Base-by-base conservation (phyloP, 805 yeast species). In the Pichia gijzeniarum region DNA sequence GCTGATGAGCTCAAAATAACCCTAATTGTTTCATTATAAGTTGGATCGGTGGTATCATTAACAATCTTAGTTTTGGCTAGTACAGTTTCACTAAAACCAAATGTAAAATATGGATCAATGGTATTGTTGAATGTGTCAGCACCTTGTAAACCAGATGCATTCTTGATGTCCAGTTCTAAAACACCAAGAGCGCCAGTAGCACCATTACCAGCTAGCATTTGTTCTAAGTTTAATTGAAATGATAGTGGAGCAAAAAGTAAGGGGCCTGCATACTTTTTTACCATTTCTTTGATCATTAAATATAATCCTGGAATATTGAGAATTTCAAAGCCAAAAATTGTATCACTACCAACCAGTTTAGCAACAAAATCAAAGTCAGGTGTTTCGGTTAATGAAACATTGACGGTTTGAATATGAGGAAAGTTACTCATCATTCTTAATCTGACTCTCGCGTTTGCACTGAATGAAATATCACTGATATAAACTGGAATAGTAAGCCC, bases 351-450 rank as follows among this genome's bases (percentile, higher is more conserved):
- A 12, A 76, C 39, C n/a, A 84, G 76, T 53, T 76, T 81, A 38
- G 87, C 74, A 45, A 79, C 76, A 62, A 90, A 93, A 65, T 95
- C 99, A 63, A 91, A 78, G 53, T 82, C 76, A 8, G 98, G 97
- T 32, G 93, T 82, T 48, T 87, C 91, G 65, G 89, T 70, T 53
- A 95, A 68, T 16, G 95, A 82, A 27, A 93, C 77, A 59, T 85
- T 90, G 19, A 89, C 81, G 1, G 96, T 90, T 63, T 93, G 95
- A 49, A 93, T 72, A 67, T 93, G 98, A 3, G 99, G 99, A 65
- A 85, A 89, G 9, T 86, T 73, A 3, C 88, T 64, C 84, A 87
- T 91, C 82, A 93, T 81, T 72, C 89, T 85, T 61, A 95, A 64
- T 59, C 97, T 74, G 43, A 93, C 79, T 64, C 98, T 77, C 39